Evolutionary conservation across 257 asterid species (phyloP).

Genomic region (Ilex aquifolium): DNA sequence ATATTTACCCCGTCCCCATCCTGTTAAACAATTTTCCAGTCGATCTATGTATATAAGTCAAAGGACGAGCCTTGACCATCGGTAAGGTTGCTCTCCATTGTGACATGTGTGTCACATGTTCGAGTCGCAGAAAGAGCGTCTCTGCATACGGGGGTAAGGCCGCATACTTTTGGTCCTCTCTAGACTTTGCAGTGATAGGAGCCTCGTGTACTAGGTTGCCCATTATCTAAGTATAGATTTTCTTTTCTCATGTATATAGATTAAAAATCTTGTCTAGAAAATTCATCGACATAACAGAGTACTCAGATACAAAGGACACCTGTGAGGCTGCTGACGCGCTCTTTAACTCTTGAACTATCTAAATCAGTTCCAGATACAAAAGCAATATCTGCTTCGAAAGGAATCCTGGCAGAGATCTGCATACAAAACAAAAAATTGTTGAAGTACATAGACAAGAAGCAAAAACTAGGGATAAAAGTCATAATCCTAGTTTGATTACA

Average conservation of each 20-base stretch:
- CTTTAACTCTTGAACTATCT: slow-evolving; percentile 46
- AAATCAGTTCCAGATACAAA: slow-evolving; percentile 60
- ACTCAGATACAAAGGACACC: slow-evolving; percentile 33
- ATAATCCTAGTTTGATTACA: neutral
- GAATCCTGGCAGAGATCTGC: slow-evolving; percentile 79
- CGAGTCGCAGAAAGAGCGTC: too few species aligned
- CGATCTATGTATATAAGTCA: too few species aligned
- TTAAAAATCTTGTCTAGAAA: too few species aligned
- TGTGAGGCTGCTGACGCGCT: slow-evolving; percentile 51
- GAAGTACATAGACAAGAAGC: slow-evolving; percentile 15
- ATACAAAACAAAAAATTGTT: slow-evolving; percentile 16
- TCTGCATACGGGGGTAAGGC: too few species aligned
- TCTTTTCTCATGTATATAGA: neutral
- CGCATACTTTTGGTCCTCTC: too few species aligned
- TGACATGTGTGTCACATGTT: too few species aligned
- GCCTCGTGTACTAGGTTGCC: too few species aligned
- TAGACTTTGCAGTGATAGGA: too few species aligned
- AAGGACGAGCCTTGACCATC: too few species aligned
- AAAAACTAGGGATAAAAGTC: neutral
- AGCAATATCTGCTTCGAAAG: slow-evolving; percentile 70
- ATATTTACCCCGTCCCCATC: too few species aligned
- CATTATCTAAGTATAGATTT: too few species aligned
- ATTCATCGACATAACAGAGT: neutral
- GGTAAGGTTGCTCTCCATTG: too few species aligned
- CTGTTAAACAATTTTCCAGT: neutral